Conservation (phyloP, 345 rosid genomes). For the Firmiana major region DNA sequence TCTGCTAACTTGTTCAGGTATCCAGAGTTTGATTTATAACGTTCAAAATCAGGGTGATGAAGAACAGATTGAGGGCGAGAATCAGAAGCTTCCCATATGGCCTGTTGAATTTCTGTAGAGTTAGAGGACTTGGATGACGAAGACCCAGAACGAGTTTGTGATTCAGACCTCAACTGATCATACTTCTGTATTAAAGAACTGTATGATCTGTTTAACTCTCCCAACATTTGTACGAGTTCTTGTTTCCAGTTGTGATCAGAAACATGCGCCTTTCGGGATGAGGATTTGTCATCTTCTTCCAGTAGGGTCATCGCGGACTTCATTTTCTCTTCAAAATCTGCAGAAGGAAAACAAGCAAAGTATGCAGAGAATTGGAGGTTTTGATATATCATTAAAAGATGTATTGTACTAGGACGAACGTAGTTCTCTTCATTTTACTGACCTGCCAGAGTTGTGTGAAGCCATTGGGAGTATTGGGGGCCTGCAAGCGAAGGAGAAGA, state of each 20-base stretch:
- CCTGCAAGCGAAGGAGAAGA: neutral
- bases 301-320: conserved; percentile 27
- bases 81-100: conserved; percentile 6
- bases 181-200: conserved; percentile 30
- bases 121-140: conserved; percentile 3
- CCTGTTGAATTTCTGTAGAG: neutral
- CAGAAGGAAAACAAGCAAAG: neutral
- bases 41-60: conserved; percentile 13
- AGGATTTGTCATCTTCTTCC: conserved; percentile 14
- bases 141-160: conserved; percentile 13
- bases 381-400: too few species aligned
- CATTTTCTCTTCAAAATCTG: conserved; percentile 41
- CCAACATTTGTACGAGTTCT: conserved; percentile 30
- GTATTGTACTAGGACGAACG: too few species aligned
- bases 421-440: neutral
- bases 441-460: conserved; percentile 40
- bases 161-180: conserved; percentile 31
- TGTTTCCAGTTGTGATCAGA: conserved; percentile 2
- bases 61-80: conserved; percentile 16
- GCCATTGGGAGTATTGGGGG: conserved; percentile 33
- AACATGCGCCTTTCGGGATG: neutral
- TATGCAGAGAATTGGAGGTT: too few species aligned
- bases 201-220: conserved; percentile 33
- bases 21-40: neutral
- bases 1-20: conserved; percentile 10